Percentiles rank a stretch among this genome's conserved stretches.
Conservation (phyloP, 768 basidiomycete genomes). For the Podaxis sp. region DNA sequence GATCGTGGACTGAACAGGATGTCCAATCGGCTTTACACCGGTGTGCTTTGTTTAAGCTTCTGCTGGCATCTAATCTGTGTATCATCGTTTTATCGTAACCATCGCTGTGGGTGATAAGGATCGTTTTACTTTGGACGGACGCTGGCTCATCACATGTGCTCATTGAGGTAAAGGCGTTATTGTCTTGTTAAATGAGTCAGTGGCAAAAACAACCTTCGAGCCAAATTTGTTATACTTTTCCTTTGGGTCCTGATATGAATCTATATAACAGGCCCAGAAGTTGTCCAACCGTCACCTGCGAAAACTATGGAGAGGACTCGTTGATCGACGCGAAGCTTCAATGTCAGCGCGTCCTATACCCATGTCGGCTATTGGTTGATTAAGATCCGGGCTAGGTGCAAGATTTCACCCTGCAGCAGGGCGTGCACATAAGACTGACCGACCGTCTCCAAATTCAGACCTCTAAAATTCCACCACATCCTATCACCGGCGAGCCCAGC, state of each 20-base stretch:
- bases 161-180: background rate
- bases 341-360: background rate
- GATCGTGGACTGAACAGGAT: slow-evolving; percentile 25
- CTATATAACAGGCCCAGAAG: background rate
- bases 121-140: background rate
- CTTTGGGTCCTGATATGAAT: background rate
- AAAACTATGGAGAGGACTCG: background rate
- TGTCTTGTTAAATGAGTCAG: background rate
- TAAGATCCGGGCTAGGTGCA: background rate
- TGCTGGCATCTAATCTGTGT: background rate
- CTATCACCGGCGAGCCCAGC: background rate
- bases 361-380: background rate
- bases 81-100: background rate
- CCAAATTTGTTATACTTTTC: background rate
- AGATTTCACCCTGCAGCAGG: background rate
- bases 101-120: background rate
- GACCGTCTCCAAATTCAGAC: background rate
- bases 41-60: too few relatives aligned
- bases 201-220: background rate
- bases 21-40: background rate
- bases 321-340: background rate
- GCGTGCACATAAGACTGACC: background rate
- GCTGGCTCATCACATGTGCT: background rate
- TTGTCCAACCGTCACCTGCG: too few relatives aligned
- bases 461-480: background rate